Evolutionary conservation across 495 filamentous ascomycete genomes (phyloP).

Genomic region (Geopyxis carbonaria): DNA sequence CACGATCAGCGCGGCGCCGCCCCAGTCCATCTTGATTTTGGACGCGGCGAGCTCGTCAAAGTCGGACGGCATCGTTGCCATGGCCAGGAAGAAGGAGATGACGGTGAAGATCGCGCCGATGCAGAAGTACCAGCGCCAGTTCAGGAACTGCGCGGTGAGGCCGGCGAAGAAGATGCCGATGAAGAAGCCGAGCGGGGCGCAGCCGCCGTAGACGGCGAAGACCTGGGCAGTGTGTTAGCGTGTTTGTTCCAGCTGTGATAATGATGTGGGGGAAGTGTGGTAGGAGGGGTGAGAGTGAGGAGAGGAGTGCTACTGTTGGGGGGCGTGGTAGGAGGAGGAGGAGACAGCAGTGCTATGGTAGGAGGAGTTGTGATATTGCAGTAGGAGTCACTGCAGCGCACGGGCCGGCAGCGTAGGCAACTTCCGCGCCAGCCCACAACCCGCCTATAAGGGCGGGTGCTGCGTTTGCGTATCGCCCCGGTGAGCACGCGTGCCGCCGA

Average conservation of each 20-base stretch:
- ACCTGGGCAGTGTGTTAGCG: too few species aligned
- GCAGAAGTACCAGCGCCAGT: conserved; percentile 70
- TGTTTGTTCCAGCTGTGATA: too few species aligned
- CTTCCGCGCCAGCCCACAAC: too few species aligned
- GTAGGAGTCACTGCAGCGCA: too few species aligned
- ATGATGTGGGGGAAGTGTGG: too few species aligned
- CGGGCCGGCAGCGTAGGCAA: too few species aligned
- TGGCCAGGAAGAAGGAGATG: conserved; percentile 34
- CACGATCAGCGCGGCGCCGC: conserved; percentile 45
- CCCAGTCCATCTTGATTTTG: conserved; percentile 52
- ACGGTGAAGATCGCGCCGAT: conserved; percentile 43
- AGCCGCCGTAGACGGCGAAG: conserved; percentile 64
- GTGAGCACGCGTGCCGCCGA: too few species aligned
- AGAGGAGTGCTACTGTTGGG: not conserved
- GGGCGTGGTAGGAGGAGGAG: not conserved
- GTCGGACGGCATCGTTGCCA: conserved; percentile 52
- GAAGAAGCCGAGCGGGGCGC: conserved; percentile 66
- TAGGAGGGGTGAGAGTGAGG: too few species aligned
- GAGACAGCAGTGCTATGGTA: too few species aligned
- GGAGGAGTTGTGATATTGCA: too few species aligned
- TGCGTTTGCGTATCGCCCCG: too few species aligned
- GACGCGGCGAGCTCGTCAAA: conserved; percentile 30
- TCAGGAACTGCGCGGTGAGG: conserved; percentile 41
- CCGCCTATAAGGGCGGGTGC: too few species aligned
- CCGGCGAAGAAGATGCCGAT: conserved; percentile 68